Evolutionary conservation across 306 rosid genomes (phyloP).

Genomic region (Alnus glutinosa): DNA sequence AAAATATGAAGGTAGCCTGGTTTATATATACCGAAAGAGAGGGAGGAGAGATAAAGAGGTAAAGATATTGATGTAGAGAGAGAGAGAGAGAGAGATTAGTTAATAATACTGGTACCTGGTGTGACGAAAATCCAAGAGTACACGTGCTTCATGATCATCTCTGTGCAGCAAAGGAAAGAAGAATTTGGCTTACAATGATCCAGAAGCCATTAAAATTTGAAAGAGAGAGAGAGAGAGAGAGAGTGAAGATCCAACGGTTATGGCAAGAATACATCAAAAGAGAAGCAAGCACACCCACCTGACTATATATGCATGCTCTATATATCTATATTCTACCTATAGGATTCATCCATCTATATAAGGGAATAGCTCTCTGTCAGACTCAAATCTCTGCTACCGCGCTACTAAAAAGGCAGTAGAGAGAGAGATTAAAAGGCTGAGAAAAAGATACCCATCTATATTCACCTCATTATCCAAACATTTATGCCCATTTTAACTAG

Average conservation of each 20-base stretch:
- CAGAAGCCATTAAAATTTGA: slow-evolving; percentile 40
- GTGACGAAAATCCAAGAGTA: slow-evolving; percentile 66
- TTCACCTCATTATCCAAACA: slow-evolving; percentile 66
- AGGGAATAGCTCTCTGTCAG: slow-evolving; percentile 64
- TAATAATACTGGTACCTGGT: slow-evolving; percentile 53
- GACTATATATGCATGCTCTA: slow-evolving; percentile 28
- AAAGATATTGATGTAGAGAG: slow-evolving; percentile 24
- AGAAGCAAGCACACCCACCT: slow-evolving; percentile 44
- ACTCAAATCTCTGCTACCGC: slow-evolving; percentile 79
- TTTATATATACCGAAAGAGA: slow-evolving; percentile 24
- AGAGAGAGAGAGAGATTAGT: slow-evolving; percentile 33
- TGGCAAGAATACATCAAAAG: slow-evolving; percentile 35
- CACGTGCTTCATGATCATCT: slow-evolving; percentile 80
- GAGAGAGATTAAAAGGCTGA: slow-evolving; percentile 44
- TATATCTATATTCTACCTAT: slow-evolving; percentile 28
- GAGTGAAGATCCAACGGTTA: slow-evolving; percentile 23
- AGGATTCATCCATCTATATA: slow-evolving; percentile 37
- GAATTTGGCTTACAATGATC: slow-evolving; percentile 45
- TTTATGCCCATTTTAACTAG: slow-evolving; percentile 19
- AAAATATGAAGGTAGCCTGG: slow-evolving; percentile 27
- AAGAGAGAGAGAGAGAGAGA: slow-evolving; percentile 29
- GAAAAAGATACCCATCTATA: slow-evolving; percentile 67
- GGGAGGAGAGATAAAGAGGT: slow-evolving; percentile 26
- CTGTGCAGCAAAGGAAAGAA: slow-evolving; percentile 49
- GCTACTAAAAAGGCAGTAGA: slow-evolving; percentile 43